These are phyloP conservation scores for Mycena leptocephala DNA, from an alignment of 768 basidiomycete genomes.

Conservation along the genomic window DNA sequence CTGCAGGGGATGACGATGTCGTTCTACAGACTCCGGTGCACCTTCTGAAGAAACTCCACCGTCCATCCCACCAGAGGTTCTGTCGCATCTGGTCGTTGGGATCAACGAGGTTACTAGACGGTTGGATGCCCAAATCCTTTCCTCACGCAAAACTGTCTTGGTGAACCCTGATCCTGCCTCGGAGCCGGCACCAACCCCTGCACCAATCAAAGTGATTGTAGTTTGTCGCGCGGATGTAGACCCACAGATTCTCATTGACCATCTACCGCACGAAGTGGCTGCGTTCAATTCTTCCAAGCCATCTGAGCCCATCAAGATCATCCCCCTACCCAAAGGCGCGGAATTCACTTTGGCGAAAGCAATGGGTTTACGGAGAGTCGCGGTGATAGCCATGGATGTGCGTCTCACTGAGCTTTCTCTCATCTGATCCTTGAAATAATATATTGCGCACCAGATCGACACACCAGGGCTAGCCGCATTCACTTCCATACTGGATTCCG, in stretches of 20 bases:
- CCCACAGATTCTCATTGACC: constrained; percentile 79
- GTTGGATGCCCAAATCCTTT: constrained; percentile 72
- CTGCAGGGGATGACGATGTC: background rate
- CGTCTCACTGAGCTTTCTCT: constrained; percentile 37
- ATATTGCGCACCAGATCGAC: constrained; percentile 50
- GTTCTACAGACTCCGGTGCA: background rate
- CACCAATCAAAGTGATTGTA: constrained; percentile 65
- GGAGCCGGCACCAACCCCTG: constrained; percentile 33
- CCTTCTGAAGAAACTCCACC: constrained; percentile 5
- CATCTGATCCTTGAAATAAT: constrained; percentile 2
- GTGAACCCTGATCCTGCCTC: constrained; percentile 38
- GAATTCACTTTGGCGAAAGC: constrained; percentile 73
- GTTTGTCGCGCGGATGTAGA: constrained; percentile 85
- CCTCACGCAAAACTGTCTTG: constrained; percentile 44
- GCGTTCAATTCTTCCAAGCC: constrained; percentile 74
- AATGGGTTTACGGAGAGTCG: constrained; percentile 77
- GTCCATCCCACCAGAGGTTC: constrained; percentile 53
- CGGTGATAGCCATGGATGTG: constrained; percentile 81
- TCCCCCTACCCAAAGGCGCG: constrained; percentile 79
- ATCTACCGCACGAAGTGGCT: constrained; percentile 85
- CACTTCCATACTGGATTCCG: constrained; percentile 58
- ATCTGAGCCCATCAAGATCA: constrained; percentile 63
- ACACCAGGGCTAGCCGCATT: constrained; percentile 57
- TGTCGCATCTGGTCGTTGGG: constrained; percentile 72
- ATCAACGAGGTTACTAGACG: constrained; percentile 86